Percentiles rank a stretch among this genome's conserved stretches.
Evolutionary conservation across 1,139 yeast species (phyloP).

Genomic region (Trichomonascaceae sp.): DNA sequence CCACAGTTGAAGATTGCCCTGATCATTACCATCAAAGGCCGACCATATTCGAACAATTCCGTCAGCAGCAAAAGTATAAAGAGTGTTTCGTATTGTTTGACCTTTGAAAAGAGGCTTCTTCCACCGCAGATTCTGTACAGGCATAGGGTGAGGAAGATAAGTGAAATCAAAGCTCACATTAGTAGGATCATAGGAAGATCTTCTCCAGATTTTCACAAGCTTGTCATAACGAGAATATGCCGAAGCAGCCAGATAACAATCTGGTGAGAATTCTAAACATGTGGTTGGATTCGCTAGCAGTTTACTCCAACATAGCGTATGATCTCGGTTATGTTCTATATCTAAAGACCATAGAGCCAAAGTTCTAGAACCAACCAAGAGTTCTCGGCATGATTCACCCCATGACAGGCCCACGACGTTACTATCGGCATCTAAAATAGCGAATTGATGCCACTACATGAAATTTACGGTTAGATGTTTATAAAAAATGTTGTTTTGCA

Average conservation of each 20-base stretch:
- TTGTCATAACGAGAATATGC: conserved; percentile 52
- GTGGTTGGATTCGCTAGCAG: conserved; percentile 46
- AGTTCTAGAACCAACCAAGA: conserved; percentile 54
- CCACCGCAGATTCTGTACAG: conserved; percentile 42
- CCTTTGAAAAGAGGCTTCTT: conserved; percentile 22
- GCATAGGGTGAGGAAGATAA: conserved; percentile 58
- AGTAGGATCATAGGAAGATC: conserved; percentile 63
- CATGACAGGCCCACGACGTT: conserved; percentile 52
- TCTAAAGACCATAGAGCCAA: conserved; percentile 46
- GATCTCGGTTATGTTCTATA: conserved; percentile 6
- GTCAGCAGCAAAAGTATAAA: conserved; percentile 59
- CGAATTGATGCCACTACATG: conserved; percentile 39
- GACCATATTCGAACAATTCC: conserved; percentile 64
- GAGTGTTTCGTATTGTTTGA: conserved; percentile 34
- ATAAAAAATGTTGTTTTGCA: background rate
- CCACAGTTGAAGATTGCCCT: conserved; percentile 53
- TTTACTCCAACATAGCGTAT: conserved; percentile 17
- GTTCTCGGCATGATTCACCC: conserved; percentile 54
- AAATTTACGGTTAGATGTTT: conserved; percentile 27
- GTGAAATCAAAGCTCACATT: conserved; percentile 65
- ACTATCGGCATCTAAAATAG: conserved; percentile 16
- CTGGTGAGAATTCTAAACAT: conserved; percentile 51
- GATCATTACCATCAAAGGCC: conserved; percentile 44
- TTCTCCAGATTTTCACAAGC: conserved; percentile 71
- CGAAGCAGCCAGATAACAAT: conserved; percentile 61